Base-by-base conservation (phyloP, 169 alveolate species). In the Theileria orientalis region DNA sequence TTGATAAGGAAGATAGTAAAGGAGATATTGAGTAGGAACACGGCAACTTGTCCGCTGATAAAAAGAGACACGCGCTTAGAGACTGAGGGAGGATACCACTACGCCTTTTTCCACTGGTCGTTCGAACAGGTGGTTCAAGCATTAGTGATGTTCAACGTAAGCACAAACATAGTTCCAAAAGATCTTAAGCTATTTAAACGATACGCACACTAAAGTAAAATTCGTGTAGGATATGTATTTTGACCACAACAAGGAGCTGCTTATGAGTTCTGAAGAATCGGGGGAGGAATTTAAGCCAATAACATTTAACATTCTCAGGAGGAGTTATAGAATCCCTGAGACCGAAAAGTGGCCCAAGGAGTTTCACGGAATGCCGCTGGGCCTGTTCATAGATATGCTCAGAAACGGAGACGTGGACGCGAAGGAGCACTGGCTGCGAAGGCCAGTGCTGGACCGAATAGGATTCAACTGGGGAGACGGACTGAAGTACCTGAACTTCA, bases 391-490 rank as follows among this genome's bases (percentile, higher is more conserved):
- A n/a, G 83, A 87, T 37, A 60, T 32, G 64, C 40, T 87, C 42
- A 60, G 91, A 29, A 21, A 40, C 33, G 92, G 92, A 3, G 92
- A 87, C 51, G 71, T 84, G 11, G 92, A 87, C 33, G 92, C 92
- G 7, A 86, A 85, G 23, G 71, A 78, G 14, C 91, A 87, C 41
- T 79, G 91, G 79, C 69, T 78, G 23, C 64, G 92, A 6, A 52
- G 92, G 2, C 87, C 85, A 37, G 35, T 84, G 1, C 83, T 87
- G 25, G 92, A 87, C 44, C 75, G 62, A 14, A 54, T 87, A 3
- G 86, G 89, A 59, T 73, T 84, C 40, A 74, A 78, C 32, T 87
- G 92, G 92, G 90, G 86, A 7, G 90, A 69, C 11, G 88, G 91
- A 1, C 27, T 76, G 60, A 52, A 67, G 56, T 84, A 87, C 29